A percentile compares a stretch with the other conserved stretches of the same genome.
Conservation (phyloP, 345 rosid genomes). For the Isatis tinctoria region DNA sequence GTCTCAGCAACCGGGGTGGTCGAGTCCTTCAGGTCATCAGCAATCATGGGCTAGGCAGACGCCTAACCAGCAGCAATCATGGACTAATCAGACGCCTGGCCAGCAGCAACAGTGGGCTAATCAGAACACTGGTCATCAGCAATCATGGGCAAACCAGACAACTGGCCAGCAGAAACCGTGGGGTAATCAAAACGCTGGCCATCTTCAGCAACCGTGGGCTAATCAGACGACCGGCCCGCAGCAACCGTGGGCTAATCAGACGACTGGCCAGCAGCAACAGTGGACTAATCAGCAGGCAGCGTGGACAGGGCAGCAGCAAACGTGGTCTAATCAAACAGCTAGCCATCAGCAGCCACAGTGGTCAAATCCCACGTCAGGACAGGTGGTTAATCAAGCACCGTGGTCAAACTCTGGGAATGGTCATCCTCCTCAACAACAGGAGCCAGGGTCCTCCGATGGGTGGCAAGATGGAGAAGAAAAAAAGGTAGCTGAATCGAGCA, state of each 20-base stretch:
- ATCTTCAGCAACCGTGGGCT: constrained; percentile 11
- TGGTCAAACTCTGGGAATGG: constrained; percentile 22
- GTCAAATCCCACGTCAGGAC: neutral
- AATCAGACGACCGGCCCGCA: constrained; percentile 4
- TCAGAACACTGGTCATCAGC: constrained; percentile 23
- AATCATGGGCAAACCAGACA: constrained; percentile 17
- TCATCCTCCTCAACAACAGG: constrained; percentile 27
- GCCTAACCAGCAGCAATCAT: neutral
- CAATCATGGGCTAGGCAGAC: constrained; percentile 14
- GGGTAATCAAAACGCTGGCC: neutral
- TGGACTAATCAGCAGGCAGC: constrained; percentile 21
- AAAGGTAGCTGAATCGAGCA: constrained; percentile 22
- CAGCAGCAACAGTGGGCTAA: constrained; percentile 3
- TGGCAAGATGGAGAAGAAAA: constrained; percentile 19
- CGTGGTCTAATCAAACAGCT: constrained; percentile 24
- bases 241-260: constrained; percentile 9
- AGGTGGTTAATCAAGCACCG: constrained; percentile 20
- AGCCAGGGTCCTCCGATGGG: constrained; percentile 13
- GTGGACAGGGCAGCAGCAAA: constrained; percentile 24
- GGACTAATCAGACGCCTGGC: constrained; percentile 3
- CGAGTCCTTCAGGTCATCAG: constrained; percentile 22
- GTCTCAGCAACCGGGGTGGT: constrained; percentile 29
- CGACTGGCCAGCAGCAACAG: constrained; percentile 19
- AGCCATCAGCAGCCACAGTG: constrained; percentile 31
- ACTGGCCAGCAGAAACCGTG: neutral